These are phyloP conservation scores for Eucalyptus virginea DNA, from an alignment of 345 rosid genomes.

Conservation along the genomic window DNA sequence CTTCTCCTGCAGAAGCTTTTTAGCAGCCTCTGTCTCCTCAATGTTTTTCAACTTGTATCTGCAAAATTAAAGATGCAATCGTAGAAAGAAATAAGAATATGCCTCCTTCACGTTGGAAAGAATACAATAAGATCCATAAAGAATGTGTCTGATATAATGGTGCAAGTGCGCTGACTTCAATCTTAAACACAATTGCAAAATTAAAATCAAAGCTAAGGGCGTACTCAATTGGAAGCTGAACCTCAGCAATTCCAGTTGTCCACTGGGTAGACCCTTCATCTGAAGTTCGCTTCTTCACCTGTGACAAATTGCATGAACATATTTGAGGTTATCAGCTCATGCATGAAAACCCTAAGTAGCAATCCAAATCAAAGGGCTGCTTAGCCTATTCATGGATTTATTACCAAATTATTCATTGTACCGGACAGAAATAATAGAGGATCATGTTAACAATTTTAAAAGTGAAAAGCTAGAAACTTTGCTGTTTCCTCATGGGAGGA, in stretches of 20 bases:
- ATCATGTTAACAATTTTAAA: not conserved
- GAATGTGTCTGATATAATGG: not conserved
- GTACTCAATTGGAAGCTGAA: slow-evolving; percentile 96
- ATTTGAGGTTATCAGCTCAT: not conserved
- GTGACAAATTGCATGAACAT: not conserved
- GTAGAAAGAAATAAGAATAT: not conserved
- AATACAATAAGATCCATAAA: not conserved
- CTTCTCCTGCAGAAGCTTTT: slow-evolving; percentile 92
- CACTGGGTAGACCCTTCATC: slow-evolving; percentile 99
- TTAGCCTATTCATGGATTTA: not conserved
- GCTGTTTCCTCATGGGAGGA: not conserved
- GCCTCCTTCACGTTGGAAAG: not conserved
- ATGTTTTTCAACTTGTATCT: slow-evolving; percentile 90
- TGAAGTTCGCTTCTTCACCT: slow-evolving; percentile 83
- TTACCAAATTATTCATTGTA: not conserved
- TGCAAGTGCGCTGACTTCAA: not conserved
- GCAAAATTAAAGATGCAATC: not conserved
- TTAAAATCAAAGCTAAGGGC: not conserved
- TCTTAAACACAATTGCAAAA: not conserved
- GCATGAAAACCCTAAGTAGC: not conserved
- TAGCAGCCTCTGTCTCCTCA: slow-evolving; percentile 98
- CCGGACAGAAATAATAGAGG: not conserved
- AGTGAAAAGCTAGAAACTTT: not conserved
- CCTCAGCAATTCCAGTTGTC: slow-evolving; percentile 98
- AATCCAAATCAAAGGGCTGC: not conserved